phyloP scores from a whole-genome alignment of 208 protist species.

The Vickermania ingenoplastis region DNA sequence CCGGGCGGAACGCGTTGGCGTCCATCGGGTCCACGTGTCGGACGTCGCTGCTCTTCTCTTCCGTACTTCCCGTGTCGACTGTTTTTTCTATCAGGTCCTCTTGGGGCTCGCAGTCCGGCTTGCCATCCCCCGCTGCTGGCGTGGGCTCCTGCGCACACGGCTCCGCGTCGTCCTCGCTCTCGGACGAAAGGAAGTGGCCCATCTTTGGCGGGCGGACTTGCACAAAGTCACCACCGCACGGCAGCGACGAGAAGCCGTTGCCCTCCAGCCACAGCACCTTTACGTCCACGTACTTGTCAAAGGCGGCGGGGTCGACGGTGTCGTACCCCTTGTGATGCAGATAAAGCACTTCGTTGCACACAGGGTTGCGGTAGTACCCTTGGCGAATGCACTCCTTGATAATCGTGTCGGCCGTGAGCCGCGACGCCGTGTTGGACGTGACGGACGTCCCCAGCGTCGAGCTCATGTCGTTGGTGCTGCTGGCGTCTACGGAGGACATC shows the following conservation, averaged over 20 bases:
- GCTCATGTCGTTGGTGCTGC: slow-evolving; percentile 47
- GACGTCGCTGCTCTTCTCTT: not conserved
- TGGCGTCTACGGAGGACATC: slow-evolving; percentile 23
- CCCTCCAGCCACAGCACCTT: slow-evolving; percentile 92
- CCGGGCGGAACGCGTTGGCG: not conserved
- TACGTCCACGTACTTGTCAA: slow-evolving; percentile 78
- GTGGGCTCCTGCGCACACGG: not conserved
- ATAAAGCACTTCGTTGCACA: slow-evolving; percentile 92
- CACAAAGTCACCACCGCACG: slow-evolving; percentile 36
- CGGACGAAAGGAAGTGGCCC: slow-evolving; percentile 2
- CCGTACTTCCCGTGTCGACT: not conserved
- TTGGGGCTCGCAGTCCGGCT: slow-evolving; percentile 3
- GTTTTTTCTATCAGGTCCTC: slow-evolving; percentile 4
- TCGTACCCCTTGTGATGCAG: slow-evolving; percentile 89
- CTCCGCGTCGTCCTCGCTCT: not conserved
- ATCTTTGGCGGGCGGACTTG: slow-evolving; percentile 28
- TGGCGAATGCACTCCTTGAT: slow-evolving; percentile 79
- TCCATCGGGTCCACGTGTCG: slow-evolving; percentile 19
- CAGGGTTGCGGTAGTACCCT: slow-evolving; percentile 83
- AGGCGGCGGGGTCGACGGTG: slow-evolving; percentile 67
- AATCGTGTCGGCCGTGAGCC: slow-evolving; percentile 22
- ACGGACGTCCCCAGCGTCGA: slow-evolving; percentile 19
- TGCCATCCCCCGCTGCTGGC: too few species aligned
- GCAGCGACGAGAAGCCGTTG: slow-evolving; percentile 67
- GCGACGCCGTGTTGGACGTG: slow-evolving; percentile 2